Conservation (phyloP, 2,329 filamentous ascomycete species). For the Bretziella fagacearum region DNA sequence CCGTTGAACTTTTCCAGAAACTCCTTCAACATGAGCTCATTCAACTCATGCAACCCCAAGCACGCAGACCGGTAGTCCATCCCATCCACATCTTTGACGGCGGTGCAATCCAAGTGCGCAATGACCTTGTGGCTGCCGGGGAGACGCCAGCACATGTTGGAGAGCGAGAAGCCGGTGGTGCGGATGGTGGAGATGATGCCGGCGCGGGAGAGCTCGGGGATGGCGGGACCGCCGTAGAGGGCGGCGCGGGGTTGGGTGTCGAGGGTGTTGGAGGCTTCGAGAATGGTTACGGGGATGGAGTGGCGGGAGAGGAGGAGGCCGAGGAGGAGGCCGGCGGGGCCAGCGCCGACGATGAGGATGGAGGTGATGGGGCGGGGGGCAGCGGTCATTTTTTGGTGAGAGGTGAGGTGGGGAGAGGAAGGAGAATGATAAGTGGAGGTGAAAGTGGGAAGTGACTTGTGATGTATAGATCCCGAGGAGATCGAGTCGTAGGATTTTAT, state of each 20-base stretch:
- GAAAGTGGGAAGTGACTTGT: neutral
- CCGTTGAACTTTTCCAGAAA: conserved; percentile 23
- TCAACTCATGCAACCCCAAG: conserved; percentile 27
- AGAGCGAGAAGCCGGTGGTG: conserved; percentile 23
- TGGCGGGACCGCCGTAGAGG: conserved; percentile 41
- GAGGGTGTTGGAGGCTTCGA: conserved; percentile 37
- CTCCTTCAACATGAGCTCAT: conserved; percentile 28
- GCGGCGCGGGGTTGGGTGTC: conserved; percentile 45
- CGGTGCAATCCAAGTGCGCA: conserved; percentile 22
- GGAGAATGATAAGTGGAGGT: neutral
- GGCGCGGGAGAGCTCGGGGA: conserved; percentile 40
- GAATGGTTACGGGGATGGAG: conserved; percentile 33
- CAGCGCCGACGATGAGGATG: conserved; percentile 31
- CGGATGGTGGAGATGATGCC: conserved; percentile 35
- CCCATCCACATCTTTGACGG: conserved; percentile 24
- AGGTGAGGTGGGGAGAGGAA: neutral
- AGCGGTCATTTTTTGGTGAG: neutral
- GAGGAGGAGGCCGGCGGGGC: conserved; percentile 32
- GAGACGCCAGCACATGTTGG: conserved; percentile 26
- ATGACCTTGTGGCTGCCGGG: conserved; percentile 23
- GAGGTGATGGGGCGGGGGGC: conserved; percentile 3
- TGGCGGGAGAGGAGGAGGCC: conserved; percentile 35
- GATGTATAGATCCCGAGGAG: neutral
- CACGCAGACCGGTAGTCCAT: conserved; percentile 26
- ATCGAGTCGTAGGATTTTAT: neutral